Evolutionary conservation across 1,139 yeast genomes (phyloP).

Genomic region (Yamadazyma taylorii): DNA sequence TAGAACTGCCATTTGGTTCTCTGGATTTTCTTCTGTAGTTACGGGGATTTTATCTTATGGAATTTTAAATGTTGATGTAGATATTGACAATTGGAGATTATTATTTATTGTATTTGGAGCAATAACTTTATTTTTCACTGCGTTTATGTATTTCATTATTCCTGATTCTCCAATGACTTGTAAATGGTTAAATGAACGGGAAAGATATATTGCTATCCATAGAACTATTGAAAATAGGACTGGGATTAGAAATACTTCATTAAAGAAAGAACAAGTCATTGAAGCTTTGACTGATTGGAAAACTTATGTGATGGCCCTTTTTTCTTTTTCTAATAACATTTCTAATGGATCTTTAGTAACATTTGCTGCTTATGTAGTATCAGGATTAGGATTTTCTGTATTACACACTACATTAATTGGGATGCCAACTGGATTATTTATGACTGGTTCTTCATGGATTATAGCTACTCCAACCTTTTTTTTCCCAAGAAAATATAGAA

Average conservation of each 20-base stretch:
- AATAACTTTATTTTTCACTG: slow-evolving; percentile 13
- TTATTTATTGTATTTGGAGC: slow-evolving; percentile 15
- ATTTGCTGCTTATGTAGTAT: slow-evolving; percentile 45
- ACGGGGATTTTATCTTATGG: slow-evolving; percentile 18
- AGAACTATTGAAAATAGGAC: slow-evolving; percentile 24
- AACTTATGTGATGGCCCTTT: slow-evolving; percentile 43
- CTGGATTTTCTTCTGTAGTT: slow-evolving; percentile 19
- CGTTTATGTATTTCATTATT: slow-evolving; percentile 11
- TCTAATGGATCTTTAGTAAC: slow-evolving; percentile 44
- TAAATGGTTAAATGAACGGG: slow-evolving; percentile 26
- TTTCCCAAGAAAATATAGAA: slow-evolving; percentile 17
- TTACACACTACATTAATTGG: slow-evolving; percentile 52
- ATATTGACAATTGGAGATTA: slow-evolving; percentile 18
- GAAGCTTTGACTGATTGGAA: slow-evolving; percentile 49
- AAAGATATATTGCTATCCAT: slow-evolving; percentile 17
- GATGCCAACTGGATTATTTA: slow-evolving; percentile 49
- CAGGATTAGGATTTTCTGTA: slow-evolving; percentile 31
- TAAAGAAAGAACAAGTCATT: slow-evolving; percentile 41
- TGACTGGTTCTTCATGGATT: slow-evolving; percentile 14
- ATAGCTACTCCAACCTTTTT: slow-evolving; percentile 16
- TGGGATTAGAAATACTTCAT: slow-evolving; percentile 44
- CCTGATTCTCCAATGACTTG: slow-evolving; percentile 19
- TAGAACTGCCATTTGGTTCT: slow-evolving; percentile 17
- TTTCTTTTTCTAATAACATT: slow-evolving; percentile 40
- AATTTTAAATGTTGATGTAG: slow-evolving; percentile 14